Conservation (phyloP, 495 filamentous ascomycete genomes). For the Parathielavia appendiculata region DNA sequence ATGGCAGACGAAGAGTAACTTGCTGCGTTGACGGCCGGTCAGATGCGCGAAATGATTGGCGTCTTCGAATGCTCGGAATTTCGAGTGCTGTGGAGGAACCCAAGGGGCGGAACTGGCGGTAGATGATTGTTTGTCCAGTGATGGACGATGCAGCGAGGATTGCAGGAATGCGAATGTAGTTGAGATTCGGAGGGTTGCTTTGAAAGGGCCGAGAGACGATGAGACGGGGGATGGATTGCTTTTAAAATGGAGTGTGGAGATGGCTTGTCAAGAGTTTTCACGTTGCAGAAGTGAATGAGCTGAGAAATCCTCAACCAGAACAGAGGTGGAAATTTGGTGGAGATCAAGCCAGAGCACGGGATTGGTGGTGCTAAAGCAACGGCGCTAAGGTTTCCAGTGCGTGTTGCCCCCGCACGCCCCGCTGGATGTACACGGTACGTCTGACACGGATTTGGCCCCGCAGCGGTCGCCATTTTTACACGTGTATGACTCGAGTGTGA, state of each 20-base stretch:
- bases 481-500: no score
- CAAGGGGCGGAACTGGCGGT: slow-evolving; percentile 9
- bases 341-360: background rate
- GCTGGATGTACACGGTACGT: background rate
- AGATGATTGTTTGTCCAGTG: slow-evolving; percentile 4
- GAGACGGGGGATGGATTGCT: background rate
- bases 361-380: slow-evolving; percentile 5
- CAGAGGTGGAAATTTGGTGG: slow-evolving; percentile 13
- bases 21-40: slow-evolving; percentile 13
- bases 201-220: slow-evolving; percentile 3
- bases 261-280: slow-evolving; percentile 4
- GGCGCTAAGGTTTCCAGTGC: background rate
- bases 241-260: slow-evolving; percentile 9
- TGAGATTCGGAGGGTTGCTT: background rate
- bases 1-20: slow-evolving; percentile 4
- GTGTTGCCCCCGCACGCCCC: background rate
- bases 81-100: slow-evolving; percentile 9
- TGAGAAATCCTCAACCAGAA: background rate
- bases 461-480: no score
- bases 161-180: background rate
- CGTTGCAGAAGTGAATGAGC: background rate
- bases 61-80: slow-evolving; percentile 11
- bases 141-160: background rate
- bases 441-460: background rate
- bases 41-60: slow-evolving; percentile 21